Evolutionary conservation across 164 flowering plant species (phyloP).

Genomic region (Stephania yunnanensis): DNA sequence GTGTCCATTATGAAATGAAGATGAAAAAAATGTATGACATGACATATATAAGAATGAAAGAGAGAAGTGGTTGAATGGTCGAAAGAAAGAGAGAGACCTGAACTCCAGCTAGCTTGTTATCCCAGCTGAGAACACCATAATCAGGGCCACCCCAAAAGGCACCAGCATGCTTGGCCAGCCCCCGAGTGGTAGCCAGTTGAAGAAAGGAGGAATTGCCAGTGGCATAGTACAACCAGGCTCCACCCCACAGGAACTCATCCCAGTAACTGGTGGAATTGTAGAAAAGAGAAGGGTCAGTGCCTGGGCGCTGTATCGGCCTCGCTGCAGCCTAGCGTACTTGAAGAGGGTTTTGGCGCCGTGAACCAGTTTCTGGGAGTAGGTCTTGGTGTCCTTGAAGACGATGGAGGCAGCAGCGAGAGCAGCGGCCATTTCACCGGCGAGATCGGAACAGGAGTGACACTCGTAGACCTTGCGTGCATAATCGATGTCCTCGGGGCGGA

Average conservation of each 20-base stretch:
- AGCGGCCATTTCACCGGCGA: conserved; percentile 98
- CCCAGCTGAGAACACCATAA: conserved; percentile 95
- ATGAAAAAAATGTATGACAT: not conserved
- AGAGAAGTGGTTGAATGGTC: not conserved
- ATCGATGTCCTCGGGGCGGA: conserved; percentile 95
- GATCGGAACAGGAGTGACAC: conserved; percentile 80
- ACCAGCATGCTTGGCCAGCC: conserved; percentile 88
- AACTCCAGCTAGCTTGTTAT: conserved; percentile 94
- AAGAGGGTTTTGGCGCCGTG: conserved; percentile 85
- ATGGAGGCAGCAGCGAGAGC: conserved; percentile 94
- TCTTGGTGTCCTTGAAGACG: conserved; percentile 91
- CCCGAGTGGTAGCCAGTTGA: conserved; percentile 61
- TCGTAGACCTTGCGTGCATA: conserved; percentile 57
- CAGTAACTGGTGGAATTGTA: conserved; percentile 84
- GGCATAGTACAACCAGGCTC: conserved; percentile 92
- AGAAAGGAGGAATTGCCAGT: conserved; percentile 83
- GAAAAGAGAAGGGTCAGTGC: conserved; percentile 52
- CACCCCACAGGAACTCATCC: conserved; percentile 97
- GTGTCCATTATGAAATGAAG: no score
- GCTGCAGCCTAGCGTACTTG: conserved; percentile 64
- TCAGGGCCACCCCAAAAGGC: conserved; percentile 95
- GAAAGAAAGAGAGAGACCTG: conserved; percentile 37
- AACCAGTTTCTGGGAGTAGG: conserved; percentile 87
- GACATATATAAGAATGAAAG: not conserved
- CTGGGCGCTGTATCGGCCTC: conserved; percentile 78